Percentiles rank a stretch among this genome's conserved stretches.
Conservation (phyloP, 2,329 filamentous ascomycete species). For the Xylaria multiplex region DNA sequence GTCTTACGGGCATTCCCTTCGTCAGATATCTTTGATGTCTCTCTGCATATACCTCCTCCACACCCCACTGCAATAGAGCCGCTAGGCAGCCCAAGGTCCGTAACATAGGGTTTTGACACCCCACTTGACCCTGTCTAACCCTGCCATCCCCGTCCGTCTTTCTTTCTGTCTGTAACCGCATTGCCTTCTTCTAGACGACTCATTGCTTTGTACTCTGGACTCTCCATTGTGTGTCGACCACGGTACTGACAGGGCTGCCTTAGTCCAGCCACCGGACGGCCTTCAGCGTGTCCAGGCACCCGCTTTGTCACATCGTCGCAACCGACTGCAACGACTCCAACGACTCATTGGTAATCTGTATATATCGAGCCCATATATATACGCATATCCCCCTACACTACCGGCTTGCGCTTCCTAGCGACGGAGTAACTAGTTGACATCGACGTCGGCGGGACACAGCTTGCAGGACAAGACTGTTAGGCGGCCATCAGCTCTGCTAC, state of each 20-base stretch:
- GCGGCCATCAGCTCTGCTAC: constrained; percentile 37
- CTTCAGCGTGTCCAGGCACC: constrained; percentile 19
- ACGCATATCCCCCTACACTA: constrained; percentile 13
- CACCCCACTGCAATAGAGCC: constrained; percentile 27
- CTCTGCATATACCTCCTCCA: constrained; percentile 14
- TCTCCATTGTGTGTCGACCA: constrained; percentile 15
- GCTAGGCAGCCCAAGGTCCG: constrained; percentile 27
- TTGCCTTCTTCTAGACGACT: constrained; percentile 10
- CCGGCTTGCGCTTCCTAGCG: constrained; percentile 19
- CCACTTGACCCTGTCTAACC: constrained; percentile 27
- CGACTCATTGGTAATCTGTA: constrained; percentile 11
- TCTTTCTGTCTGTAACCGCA: constrained; percentile 24
- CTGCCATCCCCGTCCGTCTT: constrained; percentile 21
- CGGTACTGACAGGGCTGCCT: constrained; percentile 26
- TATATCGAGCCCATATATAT: constrained; percentile 32
- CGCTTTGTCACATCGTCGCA: constrained; percentile 25
- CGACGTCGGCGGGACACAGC: constrained; percentile 43
- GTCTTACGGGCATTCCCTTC: constrained; percentile 24
- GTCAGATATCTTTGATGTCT: constrained; percentile 17
- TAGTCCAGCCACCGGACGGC: constrained; percentile 13
- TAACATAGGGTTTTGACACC: constrained; percentile 29
- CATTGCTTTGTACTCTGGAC: constrained; percentile 6
- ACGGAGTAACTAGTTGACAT: constrained; percentile 17
- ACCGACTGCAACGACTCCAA: constrained; percentile 16
- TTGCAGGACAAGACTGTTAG: constrained; percentile 50